Evolutionary conservation across 2,329 filamentous ascomycete species (phyloP).

Genomic region (Colletotrichum salicis): DNA sequence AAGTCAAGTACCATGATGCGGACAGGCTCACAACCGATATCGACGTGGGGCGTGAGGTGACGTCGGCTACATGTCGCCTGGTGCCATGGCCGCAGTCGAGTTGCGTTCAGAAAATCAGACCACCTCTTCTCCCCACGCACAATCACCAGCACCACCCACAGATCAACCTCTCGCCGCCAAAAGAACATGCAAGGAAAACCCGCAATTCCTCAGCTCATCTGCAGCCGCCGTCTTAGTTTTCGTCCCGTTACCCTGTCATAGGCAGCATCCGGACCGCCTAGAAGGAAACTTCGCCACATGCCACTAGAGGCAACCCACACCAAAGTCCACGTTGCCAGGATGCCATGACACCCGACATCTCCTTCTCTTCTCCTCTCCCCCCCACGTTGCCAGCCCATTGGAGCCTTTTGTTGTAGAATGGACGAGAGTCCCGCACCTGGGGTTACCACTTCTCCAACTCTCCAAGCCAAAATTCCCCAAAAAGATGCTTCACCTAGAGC

Average conservation of each 20-base stretch:
- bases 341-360: neutral
- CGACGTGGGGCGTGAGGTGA: conserved; percentile 25
- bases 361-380: neutral
- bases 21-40: neutral
- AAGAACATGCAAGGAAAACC: conserved; percentile 18
- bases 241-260: conserved; percentile 5
- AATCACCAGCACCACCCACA: conserved; percentile 12
- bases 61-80: conserved; percentile 23
- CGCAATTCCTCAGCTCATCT: conserved; percentile 31
- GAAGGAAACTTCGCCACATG: neutral
- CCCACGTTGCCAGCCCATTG: conserved; percentile 28
- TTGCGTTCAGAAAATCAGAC: conserved; percentile 32
- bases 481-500: neutral
- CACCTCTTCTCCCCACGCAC: conserved; percentile 27
- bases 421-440: neutral
- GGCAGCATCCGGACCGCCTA: conserved; percentile 6
- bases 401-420: neutral
- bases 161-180: neutral
- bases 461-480: neutral
- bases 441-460: neutral
- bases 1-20: neutral
- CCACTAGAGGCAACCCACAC: neutral
- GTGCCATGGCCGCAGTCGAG: conserved; percentile 13
- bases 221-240: conserved; percentile 8
- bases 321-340: neutral